These are phyloP conservation scores for Theileria parva DNA, from an alignment of 169 alveolate species.

Conservation along the genomic window DNA sequence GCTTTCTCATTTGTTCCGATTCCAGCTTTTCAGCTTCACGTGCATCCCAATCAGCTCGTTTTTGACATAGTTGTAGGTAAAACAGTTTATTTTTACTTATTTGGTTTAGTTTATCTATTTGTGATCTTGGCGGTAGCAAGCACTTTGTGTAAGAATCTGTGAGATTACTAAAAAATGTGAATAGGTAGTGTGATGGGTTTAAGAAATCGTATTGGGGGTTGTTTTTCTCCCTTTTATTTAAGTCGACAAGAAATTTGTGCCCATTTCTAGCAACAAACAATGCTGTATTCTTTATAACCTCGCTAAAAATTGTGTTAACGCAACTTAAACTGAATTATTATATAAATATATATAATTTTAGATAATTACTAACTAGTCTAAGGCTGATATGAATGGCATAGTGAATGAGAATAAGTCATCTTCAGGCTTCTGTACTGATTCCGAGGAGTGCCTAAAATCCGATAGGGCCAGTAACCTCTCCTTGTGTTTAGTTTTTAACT, in stretches of 20 bases:
- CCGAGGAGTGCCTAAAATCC: conserved; percentile 65
- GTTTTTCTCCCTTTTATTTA: conserved; percentile 79
- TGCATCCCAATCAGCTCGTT: conserved; percentile 82
- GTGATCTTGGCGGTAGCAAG: conserved; percentile 87
- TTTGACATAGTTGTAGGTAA: conserved; percentile 70
- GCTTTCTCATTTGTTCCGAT: conserved; percentile 74
- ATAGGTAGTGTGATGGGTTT: conserved; percentile 93
- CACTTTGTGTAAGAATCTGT: conserved; percentile 93
- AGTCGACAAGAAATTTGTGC: conserved; percentile 89
- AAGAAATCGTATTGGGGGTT: conserved; percentile 93
- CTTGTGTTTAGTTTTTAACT: conserved; percentile 63
- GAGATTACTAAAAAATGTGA: conserved; percentile 90
- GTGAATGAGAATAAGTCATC: conserved; percentile 52
- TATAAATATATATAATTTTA: not conserved
- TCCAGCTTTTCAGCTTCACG: conserved; percentile 81
- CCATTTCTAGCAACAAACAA: conserved; percentile 96
- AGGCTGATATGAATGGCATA: conserved; percentile 65
- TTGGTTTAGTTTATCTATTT: conserved; percentile 80
- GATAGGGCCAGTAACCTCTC: conserved; percentile 71
- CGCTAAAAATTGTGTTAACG: conserved; percentile 48
- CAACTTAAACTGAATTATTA: not conserved
- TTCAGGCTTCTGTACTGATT: conserved; percentile 66
- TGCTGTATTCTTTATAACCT: conserved; percentile 93
- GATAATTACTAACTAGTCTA: conserved; percentile 68
- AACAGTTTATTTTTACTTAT: conserved; percentile 76